These are phyloP conservation scores for Nitzschia inconspicua DNA, from an alignment of 108 stramenopile species.

Conservation along the genomic window DNA sequence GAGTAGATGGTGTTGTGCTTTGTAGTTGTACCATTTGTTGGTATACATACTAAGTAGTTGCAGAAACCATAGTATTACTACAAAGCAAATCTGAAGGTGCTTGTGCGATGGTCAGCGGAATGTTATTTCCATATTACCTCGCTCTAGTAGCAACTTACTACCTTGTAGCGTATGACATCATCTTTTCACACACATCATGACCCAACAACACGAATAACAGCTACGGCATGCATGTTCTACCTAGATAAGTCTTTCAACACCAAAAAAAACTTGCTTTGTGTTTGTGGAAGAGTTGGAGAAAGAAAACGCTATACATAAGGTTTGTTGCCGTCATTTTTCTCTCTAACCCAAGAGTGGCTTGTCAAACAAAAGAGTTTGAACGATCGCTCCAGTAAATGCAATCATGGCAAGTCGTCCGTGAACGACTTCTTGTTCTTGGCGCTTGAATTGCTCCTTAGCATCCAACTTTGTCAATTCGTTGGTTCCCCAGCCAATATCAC, in stretches of 20 bases:
- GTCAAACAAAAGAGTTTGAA: slow-evolving; percentile 82
- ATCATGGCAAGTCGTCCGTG: slow-evolving; percentile 93
- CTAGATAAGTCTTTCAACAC: not conserved
- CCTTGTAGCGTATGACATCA: too few species aligned
- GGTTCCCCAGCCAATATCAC: slow-evolving; percentile 69
- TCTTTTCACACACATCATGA: too few species aligned
- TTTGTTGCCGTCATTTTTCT: not conserved
- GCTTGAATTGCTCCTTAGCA: slow-evolving; percentile 35
- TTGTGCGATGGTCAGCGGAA: too few species aligned
- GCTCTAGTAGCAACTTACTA: too few species aligned
- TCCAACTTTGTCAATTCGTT: slow-evolving; percentile 39
- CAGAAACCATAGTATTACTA: too few species aligned
- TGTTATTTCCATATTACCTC: too few species aligned
- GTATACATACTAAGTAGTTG: too few species aligned
- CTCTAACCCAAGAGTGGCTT: slow-evolving; percentile 49
- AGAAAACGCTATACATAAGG: not conserved
- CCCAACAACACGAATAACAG: too few species aligned
- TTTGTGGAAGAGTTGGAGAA: not conserved
- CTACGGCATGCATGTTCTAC: too few species aligned
- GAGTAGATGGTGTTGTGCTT: too few species aligned
- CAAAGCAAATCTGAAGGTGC: too few species aligned
- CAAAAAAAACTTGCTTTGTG: not conserved
- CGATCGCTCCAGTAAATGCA: slow-evolving; percentile 77
- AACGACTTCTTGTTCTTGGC: slow-evolving; percentile 66
- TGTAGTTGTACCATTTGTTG: too few species aligned